Evolutionary conservation across 768 basidiomycete genomes (phyloP).

Genomic region (Lentinula aciculospora): DNA sequence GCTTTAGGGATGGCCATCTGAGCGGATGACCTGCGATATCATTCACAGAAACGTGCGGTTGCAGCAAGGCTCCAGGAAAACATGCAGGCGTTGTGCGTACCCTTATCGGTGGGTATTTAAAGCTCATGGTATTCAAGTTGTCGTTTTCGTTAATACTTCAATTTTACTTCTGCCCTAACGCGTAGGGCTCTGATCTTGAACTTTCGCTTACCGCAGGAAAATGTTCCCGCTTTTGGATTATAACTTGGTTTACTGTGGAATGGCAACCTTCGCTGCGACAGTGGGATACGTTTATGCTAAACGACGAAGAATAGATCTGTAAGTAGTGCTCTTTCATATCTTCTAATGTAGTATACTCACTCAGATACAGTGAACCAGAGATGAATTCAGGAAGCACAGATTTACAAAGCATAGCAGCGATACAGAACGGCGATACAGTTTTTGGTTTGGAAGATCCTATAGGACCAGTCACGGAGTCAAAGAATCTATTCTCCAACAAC

Average conservation of each 20-base stretch:
- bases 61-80: slow-evolving; percentile 6
- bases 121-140: not conserved
- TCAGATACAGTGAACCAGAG: not conserved
- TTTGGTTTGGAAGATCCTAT: not conserved
- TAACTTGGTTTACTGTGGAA: slow-evolving; percentile 27
- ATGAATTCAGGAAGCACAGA: not conserved
- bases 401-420: not conserved
- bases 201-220: not conserved
- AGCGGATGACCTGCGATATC: not conserved
- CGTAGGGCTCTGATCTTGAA: too few relatives aligned
- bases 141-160: too few relatives aligned
- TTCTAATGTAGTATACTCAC: not conserved
- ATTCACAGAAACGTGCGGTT: not conserved
- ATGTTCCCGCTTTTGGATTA: slow-evolving; percentile 28
- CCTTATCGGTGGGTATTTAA: not conserved
- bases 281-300: slow-evolving; percentile 25
- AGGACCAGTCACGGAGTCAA: not conserved
- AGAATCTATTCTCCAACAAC: too few relatives aligned
- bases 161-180: too few relatives aligned
- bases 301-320: not conserved
- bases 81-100: not conserved
- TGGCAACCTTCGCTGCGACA: slow-evolving; percentile 31
- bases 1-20: not conserved
- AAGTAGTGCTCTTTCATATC: not conserved
- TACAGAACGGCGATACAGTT: not conserved